A percentile compares a stretch with the other conserved stretches of the same genome.
Evolutionary conservation across 83 land plant genomes (phyloP).

Genomic region (Thuja plicata): DNA sequence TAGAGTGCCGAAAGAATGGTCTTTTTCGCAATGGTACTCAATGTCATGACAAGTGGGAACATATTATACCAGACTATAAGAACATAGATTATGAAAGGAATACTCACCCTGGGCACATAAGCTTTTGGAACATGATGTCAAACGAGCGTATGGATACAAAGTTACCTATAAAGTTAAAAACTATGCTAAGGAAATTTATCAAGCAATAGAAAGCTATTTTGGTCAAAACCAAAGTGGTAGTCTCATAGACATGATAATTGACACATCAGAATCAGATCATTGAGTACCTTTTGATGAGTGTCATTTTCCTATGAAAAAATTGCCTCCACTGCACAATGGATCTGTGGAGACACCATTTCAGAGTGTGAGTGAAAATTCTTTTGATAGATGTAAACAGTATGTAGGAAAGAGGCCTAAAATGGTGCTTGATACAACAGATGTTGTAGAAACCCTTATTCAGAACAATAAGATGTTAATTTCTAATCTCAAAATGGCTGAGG

Average conservation of each 20-base stretch:
- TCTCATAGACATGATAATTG: slow-evolving; percentile 12
- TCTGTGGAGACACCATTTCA: neutral
- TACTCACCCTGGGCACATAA: neutral
- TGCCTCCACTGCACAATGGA: neutral
- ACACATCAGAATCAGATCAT: slow-evolving; percentile 12
- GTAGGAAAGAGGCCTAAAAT: neutral
- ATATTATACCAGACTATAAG: slow-evolving; percentile 9
- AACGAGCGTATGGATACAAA: neutral
- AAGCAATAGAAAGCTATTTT: slow-evolving; percentile 1
- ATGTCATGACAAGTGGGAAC: slow-evolving; percentile 15
- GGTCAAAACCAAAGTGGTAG: neutral
- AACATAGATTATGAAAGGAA: neutral
- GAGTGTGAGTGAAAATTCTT: slow-evolving; percentile 1
- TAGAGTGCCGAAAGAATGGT: slow-evolving; percentile 1
- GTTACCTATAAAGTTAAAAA: neutral
- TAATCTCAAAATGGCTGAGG: slow-evolving; percentile 12
- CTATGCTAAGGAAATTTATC: neutral
- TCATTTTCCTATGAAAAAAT: neutral
- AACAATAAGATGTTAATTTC: slow-evolving; percentile 10
- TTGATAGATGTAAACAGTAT: neutral
- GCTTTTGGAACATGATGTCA: slow-evolving; percentile 6
- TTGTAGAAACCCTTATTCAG: slow-evolving; percentile 6
- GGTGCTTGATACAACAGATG: neutral
- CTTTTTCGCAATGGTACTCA: slow-evolving; percentile 13
- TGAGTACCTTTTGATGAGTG: slow-evolving; percentile 3